Percentiles rank a stretch among this genome's conserved stretches.
Evolutionary conservation across 2,329 filamentous ascomycete species (phyloP).

Genomic region (Neurospora crassa): DNA sequence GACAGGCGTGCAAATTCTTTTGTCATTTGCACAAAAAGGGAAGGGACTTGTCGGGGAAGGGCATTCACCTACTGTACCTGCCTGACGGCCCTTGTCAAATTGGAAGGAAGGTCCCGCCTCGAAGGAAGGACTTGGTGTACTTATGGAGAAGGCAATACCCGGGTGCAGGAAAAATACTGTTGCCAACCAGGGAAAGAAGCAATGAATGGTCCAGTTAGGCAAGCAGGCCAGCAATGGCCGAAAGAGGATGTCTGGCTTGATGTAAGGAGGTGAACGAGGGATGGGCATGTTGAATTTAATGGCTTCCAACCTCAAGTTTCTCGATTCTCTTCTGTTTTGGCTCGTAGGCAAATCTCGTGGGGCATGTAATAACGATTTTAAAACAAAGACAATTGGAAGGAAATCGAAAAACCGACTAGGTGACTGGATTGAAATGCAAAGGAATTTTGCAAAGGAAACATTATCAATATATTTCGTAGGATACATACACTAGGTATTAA

Average conservation of each 20-base stretch:
- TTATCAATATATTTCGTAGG: not conserved
- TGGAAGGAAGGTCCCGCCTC: not conserved
- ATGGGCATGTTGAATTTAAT: not conserved
- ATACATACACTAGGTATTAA: not conserved
- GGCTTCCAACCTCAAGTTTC: not conserved
- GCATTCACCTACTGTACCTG: not conserved
- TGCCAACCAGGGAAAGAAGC: not conserved
- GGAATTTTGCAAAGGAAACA: not conserved
- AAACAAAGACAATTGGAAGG: no score
- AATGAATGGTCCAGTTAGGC: not conserved
- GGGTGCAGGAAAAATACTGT: not conserved
- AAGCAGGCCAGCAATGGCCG: not conserved
- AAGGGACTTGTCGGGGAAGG: not conserved
- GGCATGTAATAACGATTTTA: no score
- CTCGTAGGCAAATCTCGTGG: no score
- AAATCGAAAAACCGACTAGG: no score
- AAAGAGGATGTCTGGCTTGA: not conserved
- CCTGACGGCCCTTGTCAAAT: not conserved
- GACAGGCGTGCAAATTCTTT: no score
- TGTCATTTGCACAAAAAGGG: not conserved
- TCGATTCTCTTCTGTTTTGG: no score
- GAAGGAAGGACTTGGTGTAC: not conserved
- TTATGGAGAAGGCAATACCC: not conserved
- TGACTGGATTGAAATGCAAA: no score
- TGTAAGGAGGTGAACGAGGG: not conserved